Percentiles rank a stretch among this genome's conserved stretches.
Conservation (phyloP, 139 green algal species). For the Auxenochlorella pyrenoidosa region DNA sequence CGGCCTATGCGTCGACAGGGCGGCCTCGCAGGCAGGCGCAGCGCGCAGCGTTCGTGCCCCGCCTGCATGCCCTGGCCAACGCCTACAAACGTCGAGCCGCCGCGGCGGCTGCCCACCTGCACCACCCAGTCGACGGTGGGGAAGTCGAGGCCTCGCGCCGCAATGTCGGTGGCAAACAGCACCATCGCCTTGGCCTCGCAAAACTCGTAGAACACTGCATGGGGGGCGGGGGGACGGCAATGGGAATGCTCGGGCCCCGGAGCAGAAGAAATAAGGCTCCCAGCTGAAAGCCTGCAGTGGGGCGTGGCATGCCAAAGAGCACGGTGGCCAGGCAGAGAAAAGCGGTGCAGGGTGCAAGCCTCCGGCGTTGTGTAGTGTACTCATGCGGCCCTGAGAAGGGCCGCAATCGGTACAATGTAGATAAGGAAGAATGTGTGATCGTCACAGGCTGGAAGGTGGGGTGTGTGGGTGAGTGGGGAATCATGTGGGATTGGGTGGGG, state of each 20-base stretch:
- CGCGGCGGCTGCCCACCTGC: slow-evolving; percentile 58
- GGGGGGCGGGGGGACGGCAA: too few species aligned
- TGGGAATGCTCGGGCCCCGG: too few species aligned
- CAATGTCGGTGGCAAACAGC: slow-evolving; percentile 98
- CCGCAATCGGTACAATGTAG: slow-evolving; percentile 68
- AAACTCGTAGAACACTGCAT: slow-evolving; percentile 82
- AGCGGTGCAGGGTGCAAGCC: not conserved
- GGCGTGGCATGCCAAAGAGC: too few species aligned
- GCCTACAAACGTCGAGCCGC: too few species aligned
- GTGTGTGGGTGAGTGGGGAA: too few species aligned
- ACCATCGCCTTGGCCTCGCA: slow-evolving; percentile 79
- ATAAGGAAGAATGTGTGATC: slow-evolving; percentile 57
- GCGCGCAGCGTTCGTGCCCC: too few species aligned
- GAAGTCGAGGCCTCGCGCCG: slow-evolving; percentile 95
- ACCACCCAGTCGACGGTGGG: slow-evolving; percentile 98
- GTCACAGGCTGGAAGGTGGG: slow-evolving; percentile 44
- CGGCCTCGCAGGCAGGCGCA: not conserved
- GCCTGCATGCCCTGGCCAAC: not conserved
- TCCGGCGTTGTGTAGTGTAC: slow-evolving; percentile 40
- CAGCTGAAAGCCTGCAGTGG: too few species aligned
- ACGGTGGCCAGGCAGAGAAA: too few species aligned
- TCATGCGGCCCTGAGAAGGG: slow-evolving; percentile 34
- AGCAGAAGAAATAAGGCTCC: too few species aligned
- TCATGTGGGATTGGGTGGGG: too few species aligned
- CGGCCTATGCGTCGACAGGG: too few species aligned